A percentile compares a stretch with the other conserved stretches of the same genome.
Evolutionary conservation across 192 early-diverging fungal species (phyloP).

Genomic region (Coemansia sp.): DNA sequence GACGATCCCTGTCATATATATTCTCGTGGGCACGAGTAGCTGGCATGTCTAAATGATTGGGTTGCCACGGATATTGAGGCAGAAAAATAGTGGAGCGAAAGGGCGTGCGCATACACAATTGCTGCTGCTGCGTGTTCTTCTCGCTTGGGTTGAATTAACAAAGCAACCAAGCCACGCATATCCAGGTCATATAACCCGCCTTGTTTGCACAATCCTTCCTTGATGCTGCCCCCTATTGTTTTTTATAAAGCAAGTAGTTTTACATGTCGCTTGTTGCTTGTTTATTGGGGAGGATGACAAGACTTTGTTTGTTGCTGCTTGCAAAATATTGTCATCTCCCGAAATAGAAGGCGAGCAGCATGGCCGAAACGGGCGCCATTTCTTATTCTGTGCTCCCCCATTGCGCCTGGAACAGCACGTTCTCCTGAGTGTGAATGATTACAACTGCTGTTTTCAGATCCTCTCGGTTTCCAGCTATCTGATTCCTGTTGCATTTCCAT

Average conservation of each 20-base stretch:
- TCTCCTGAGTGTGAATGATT: too few relatives aligned
- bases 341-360: not conserved
- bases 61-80: not conserved
- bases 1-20: not conserved
- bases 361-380: not conserved
- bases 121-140: not conserved
- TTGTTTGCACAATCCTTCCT: constrained; percentile 4
- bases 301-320: not conserved
- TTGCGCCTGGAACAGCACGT: too few relatives aligned
- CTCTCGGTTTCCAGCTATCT: too few relatives aligned
- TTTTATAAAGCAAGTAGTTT: not conserved
- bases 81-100: not conserved
- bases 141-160: constrained; percentile 7
- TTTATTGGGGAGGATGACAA: not conserved
- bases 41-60: not conserved
- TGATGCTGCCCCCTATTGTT: too few relatives aligned
- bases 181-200: not conserved
- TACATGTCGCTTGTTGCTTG: not conserved
- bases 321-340: constrained; percentile 7
- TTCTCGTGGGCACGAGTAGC: not conserved
- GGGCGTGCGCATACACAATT: not conserved
- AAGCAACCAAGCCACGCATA: constrained; percentile 30
- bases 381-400: not conserved
- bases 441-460: too few relatives aligned
- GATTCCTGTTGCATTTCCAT: too few relatives aligned